phyloP scores from a whole-genome alignment of 106 monocot genomes.

The Gastrodia elata region DNA sequence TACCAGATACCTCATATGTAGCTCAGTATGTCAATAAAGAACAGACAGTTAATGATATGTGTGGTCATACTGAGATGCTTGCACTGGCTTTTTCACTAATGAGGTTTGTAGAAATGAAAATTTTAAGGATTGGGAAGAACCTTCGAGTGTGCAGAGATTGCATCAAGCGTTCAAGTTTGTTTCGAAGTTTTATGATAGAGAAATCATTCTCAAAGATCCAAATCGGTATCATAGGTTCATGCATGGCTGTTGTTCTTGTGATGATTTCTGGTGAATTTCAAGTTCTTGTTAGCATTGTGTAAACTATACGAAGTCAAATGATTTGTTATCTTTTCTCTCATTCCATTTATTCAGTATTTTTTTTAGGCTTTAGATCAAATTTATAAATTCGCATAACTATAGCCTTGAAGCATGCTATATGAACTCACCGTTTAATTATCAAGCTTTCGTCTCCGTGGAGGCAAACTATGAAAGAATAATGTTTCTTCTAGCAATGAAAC shows the following conservation, averaged over 20 bases:
- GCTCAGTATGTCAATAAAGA: constrained; percentile 17
- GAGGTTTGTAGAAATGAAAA: constrained; percentile 11
- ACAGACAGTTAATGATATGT: constrained; percentile 21
- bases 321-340: no score
- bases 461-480: no score
- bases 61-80: constrained; percentile 40
- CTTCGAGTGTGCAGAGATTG: constrained; percentile 33
- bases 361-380: no score
- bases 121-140: constrained; percentile 32
- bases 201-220: constrained; percentile 42
- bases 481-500: no score
- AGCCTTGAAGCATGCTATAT: no score
- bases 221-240: constrained; percentile 31
- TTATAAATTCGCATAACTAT: no score
- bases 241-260: constrained; percentile 25
- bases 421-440: no score
- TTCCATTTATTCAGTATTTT: no score
- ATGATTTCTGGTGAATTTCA: constrained; percentile 33
- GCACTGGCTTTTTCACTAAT: constrained; percentile 30
- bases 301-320: background rate
- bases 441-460: no score
- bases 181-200: constrained; percentile 16
- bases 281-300: background rate
- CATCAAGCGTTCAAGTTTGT: constrained; percentile 30
- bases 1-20: constrained; percentile 19